A percentile compares a stretch with the other conserved stretches of the same genome.
Conservation (phyloP, 371 early-diverging fungal genomes). For the Lichtheimia hyalospora region DNA sequence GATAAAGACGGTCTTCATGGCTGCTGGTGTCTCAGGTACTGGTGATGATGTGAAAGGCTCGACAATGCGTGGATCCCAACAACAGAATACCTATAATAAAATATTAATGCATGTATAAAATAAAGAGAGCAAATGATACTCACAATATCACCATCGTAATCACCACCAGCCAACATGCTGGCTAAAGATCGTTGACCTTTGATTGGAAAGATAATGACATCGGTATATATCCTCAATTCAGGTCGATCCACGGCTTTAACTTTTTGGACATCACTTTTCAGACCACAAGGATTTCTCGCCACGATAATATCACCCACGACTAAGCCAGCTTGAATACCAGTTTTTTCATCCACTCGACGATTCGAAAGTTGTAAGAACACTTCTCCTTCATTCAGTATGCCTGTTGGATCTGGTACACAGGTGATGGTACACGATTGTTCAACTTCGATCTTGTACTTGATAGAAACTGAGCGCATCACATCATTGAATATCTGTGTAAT, state of each 20-base stretch:
- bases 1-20: slow-evolving; percentile 30
- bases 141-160: slow-evolving; percentile 58
- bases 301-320: slow-evolving; percentile 45
- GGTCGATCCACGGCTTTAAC: slow-evolving; percentile 42
- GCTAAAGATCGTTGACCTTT: slow-evolving; percentile 43
- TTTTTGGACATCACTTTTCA: slow-evolving; percentile 47
- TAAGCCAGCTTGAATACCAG: slow-evolving; percentile 35
- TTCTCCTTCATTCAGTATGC: slow-evolving; percentile 31
- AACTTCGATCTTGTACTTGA: slow-evolving; percentile 44
- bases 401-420: slow-evolving; percentile 52
- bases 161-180: slow-evolving; percentile 48
- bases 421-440: slow-evolving; percentile 44
- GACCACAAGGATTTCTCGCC: slow-evolving; percentile 45
- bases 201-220: slow-evolving; percentile 42
- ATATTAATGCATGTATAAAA: not conserved
- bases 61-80: slow-evolving; percentile 51
- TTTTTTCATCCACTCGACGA: slow-evolving; percentile 35
- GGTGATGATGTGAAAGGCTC: slow-evolving; percentile 26
- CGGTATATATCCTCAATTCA: slow-evolving; percentile 37
- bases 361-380: slow-evolving; percentile 41
- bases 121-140: slow-evolving; percentile 1
- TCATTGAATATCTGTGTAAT: slow-evolving; percentile 35
- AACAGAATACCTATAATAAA: slow-evolving; percentile 42
- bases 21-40: slow-evolving; percentile 12
- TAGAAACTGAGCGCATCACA: slow-evolving; percentile 28